Base-by-base conservation (phyloP, 805 yeast genomes). In the Ogataea nakhonphanomensis region DNA sequence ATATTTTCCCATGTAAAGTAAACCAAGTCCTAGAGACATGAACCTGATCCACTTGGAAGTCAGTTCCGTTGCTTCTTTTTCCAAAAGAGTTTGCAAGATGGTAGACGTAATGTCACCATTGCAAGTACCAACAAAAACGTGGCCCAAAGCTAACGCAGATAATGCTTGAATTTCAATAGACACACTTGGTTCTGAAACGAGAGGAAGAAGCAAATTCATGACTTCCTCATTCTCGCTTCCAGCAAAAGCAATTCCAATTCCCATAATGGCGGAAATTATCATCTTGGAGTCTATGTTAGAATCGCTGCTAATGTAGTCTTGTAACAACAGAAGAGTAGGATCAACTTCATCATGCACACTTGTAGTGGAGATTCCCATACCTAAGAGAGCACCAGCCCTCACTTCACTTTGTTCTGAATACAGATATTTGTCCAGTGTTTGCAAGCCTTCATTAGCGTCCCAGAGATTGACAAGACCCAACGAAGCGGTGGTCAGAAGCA, bases 331-430 rank as follows among this genome's bases (percentile, higher is more conserved):
- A 46, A 87, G 71, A 6, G 97, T 91, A 1, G 97, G 91, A 49
- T 89, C 98, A 30, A 90, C 87, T 47, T 91, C 99, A 59, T 91
- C 96, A 64, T 87, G 96, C 40, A 93, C 91, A 64, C 95, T 95
- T 15, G 95, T 74, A 22, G 95, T 86, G 5, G 88, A 81, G 34
- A 93, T 75, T 62, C 98, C 99, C 64, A 88, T 87, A 62, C 98
- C 99, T 50, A 93, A 73, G 43, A 93, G 71, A 5, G 99, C 96
- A 65, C 99, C 99, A 6, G 98, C 96, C 66, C 88, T 88, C 51
- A 90, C 78, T 57, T 87, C 91, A 43, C 79, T 82, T 54, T 89
- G 95, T 12, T 81, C 75, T 4, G 95, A 82, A 57, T 90, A 90
- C 43, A 91, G 69, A 62, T 84, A 90, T 62, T 84, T 86, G 65